Evolutionary conservation across 2,329 filamentous ascomycete species (phyloP), one percentile per base, ranked within the genome.

Genomic region (Neoascochyta sp.): DNA sequence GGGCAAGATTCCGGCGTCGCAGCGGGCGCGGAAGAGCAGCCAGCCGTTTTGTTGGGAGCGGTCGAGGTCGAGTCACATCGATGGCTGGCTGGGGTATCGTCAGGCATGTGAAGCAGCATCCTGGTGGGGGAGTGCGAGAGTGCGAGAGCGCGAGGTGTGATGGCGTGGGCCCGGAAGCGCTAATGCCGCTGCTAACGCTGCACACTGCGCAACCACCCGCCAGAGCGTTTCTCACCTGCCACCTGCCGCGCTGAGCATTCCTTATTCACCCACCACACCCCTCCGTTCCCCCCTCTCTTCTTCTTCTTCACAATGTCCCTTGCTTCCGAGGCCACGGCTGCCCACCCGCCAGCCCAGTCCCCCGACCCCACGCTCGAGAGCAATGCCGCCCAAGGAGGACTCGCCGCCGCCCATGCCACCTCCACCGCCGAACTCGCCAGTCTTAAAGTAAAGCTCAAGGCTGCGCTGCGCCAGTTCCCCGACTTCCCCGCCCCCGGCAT

Each of bases 401-500:
- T 65, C 62, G 28, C 69, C 69, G 37, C 69, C 69, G 23, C 68
- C 69, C 38, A 58, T 69, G 29, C 69, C 69, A 41, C 69, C 69
- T 33, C 67, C 63, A 35, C 64, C 64, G 35, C 64, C 64, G 71
- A 79, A 76, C 55, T 61, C 55, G 39, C 57, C 54, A 36, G 52
- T 76, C 76, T 81, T 75, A 76, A 76, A 65, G 68, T 75, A 69
- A 83, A 63, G 67, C 75, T 89, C 73, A 74, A 80, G 60, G 67
- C 69, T 49, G 78, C 83, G 38, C 78, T 96, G 51, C 85, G 86
- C 66, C 81, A 88, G 64, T 94, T 87, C 70, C 79, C 81, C 57
- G 87, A 96, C 73, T 96, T 95, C 70, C 90, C 90, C 37, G 81
- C 83, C 47, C 81, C 84, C 24, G 90, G 92, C 64, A 90, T 98